phyloP scores from a whole-genome alignment of 192 early-diverging fungal species.

The Backusella morwellensis region DNA sequence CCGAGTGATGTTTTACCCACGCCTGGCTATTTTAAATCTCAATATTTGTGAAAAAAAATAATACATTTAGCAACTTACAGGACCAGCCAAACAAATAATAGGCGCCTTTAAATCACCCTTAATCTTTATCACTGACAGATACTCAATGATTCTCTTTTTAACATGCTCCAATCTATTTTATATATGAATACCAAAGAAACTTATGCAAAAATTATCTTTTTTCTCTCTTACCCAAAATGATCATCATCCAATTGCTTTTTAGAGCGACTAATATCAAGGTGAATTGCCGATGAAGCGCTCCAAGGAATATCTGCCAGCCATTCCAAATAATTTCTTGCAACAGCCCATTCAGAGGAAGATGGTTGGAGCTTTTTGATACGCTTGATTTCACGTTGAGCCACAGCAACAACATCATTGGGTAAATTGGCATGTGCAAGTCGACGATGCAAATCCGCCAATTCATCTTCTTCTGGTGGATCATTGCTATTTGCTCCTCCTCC shows the following conservation, averaged over 20 bases:
- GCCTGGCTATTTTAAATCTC: constrained; percentile 21
- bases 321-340: constrained; percentile 77
- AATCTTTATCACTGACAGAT: constrained; percentile 78
- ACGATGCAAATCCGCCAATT: constrained; percentile 56
- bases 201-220: background rate
- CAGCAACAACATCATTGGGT: constrained; percentile 58
- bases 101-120: constrained; percentile 70
- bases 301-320: constrained; percentile 78
- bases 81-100: constrained; percentile 74
- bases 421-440: constrained; percentile 57
- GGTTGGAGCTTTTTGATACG: constrained; percentile 70
- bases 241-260: constrained; percentile 71
- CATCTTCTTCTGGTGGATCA: constrained; percentile 40
- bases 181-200: background rate
- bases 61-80: constrained; percentile 37
- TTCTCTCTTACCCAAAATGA: constrained; percentile 61
- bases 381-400: constrained; percentile 62
- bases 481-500: constrained; percentile 50
- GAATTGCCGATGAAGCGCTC: constrained; percentile 54
- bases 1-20: constrained; percentile 88
- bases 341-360: constrained; percentile 73
- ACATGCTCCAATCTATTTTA: constrained; percentile 60
- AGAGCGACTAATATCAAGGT: constrained; percentile 66
- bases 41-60: background rate
- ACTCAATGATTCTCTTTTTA: constrained; percentile 81